Evolutionary conservation across 2,329 filamentous ascomycete species (phyloP).

Genomic region (Aspergillus vadensis): DNA sequence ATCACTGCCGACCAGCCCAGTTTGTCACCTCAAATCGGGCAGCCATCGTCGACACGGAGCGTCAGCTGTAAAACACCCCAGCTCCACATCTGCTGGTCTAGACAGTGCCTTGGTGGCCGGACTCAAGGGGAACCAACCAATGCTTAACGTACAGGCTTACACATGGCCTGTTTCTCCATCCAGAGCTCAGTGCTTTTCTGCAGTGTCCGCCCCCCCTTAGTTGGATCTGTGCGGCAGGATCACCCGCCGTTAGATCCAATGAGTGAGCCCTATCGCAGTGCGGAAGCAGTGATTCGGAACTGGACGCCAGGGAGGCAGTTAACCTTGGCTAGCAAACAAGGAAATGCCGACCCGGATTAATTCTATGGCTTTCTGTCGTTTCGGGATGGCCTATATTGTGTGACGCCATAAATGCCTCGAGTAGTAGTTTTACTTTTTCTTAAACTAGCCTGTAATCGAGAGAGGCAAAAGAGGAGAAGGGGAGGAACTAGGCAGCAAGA

Average conservation of each 20-base stretch:
- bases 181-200: constrained; percentile 6
- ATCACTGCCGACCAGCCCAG: constrained; percentile 6
- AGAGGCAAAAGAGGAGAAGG: background rate
- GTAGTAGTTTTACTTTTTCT: background rate
- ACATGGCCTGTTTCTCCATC: constrained; percentile 13
- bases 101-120: constrained; percentile 12
- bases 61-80: constrained; percentile 4
- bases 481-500: constrained; percentile 1
- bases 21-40: constrained; percentile 14
- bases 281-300: constrained; percentile 1
- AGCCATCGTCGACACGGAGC: constrained; percentile 16
- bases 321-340: constrained; percentile 11
- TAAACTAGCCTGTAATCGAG: background rate
- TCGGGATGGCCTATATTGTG: background rate
- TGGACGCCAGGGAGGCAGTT: constrained; percentile 1
- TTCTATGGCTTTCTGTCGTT: background rate
- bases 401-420: constrained; percentile 17
- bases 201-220: constrained; percentile 1
- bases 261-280: constrained; percentile 14
- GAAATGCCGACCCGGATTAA: background rate
- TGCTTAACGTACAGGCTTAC: constrained; percentile 19
- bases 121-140: constrained; percentile 8
- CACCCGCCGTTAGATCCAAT: constrained; percentile 19
- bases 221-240: constrained; percentile 18
- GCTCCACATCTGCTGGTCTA: constrained; percentile 18